Conservation (phyloP, 2,329 filamentous ascomycete genomes). For the Trichoderma semiorbis region DNA sequence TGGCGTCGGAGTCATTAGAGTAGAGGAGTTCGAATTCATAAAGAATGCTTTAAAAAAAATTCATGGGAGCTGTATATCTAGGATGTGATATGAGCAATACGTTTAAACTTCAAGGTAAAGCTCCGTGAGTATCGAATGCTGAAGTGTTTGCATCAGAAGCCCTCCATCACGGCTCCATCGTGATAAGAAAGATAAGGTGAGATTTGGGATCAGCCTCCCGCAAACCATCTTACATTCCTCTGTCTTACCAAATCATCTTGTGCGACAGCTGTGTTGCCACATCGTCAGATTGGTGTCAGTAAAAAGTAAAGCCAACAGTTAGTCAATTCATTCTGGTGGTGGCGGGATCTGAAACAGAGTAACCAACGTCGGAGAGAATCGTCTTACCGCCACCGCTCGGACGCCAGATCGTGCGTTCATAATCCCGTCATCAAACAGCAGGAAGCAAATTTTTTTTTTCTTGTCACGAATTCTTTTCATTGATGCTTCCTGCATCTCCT, state of each 20-base stretch:
- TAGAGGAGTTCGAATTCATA: no score
- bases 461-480: background rate
- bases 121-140: background rate
- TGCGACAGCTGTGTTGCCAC: background rate
- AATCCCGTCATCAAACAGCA: background rate
- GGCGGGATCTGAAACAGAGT: background rate
- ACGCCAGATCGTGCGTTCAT: background rate
- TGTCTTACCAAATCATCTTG: background rate
- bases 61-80: no score
- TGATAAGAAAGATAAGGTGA: background rate
- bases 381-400: background rate
- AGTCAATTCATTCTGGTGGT: background rate
- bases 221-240: background rate
- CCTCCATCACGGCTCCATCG: background rate
- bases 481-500: background rate
- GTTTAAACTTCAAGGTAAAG: no score
- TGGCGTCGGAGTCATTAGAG: no score
- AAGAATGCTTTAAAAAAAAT: no score
- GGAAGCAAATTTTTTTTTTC: background rate
- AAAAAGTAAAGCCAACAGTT: no score
- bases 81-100: no score
- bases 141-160: background rate
- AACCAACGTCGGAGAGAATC: background rate
- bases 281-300: background rate
- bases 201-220: background rate